Evolutionary conservation across 2,329 filamentous ascomycete genomes (phyloP).

Genomic region (Botrytis cinerea): DNA sequence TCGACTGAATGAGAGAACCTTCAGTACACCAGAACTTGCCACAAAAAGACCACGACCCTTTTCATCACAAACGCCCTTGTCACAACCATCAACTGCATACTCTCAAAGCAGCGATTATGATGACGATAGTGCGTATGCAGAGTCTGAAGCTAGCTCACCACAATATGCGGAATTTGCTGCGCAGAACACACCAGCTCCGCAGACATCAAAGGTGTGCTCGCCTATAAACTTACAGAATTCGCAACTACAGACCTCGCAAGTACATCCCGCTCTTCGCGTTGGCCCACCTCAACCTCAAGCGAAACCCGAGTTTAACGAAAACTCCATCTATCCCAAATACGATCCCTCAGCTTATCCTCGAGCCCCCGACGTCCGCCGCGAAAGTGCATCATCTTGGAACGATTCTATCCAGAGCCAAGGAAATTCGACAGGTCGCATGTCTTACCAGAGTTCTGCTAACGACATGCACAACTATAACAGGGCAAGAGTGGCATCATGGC

Average conservation of each 20-base stretch:
- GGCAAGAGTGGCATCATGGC: slow-evolving; percentile 15
- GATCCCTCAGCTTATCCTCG: slow-evolving; percentile 10
- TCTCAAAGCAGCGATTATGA: slow-evolving; percentile 26
- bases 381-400: slow-evolving; percentile 19
- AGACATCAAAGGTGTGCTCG: slow-evolving; percentile 1
- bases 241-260: slow-evolving; percentile 9
- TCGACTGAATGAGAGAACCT: slow-evolving; percentile 21
- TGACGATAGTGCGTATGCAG: slow-evolving; percentile 10
- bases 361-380: background rate
- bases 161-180: background rate
- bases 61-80: slow-evolving; percentile 3
- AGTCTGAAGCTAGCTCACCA: slow-evolving; percentile 7
- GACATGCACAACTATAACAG: background rate
- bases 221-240: slow-evolving; percentile 11
- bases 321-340: background rate
- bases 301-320: background rate
- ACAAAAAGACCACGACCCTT: background rate
- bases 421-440: background rate
- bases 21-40: background rate
- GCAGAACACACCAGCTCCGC: slow-evolving; percentile 5
- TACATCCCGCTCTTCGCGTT: slow-evolving; percentile 13
- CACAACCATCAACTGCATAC: slow-evolving; percentile 17
- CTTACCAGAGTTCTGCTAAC: background rate
- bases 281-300: background rate
- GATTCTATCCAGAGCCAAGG: background rate